Evolutionary conservation across 2,329 filamentous ascomycete species (phyloP), one percentile per base, ranked within the genome.

Genomic region (Aureobasidium sp.): DNA sequence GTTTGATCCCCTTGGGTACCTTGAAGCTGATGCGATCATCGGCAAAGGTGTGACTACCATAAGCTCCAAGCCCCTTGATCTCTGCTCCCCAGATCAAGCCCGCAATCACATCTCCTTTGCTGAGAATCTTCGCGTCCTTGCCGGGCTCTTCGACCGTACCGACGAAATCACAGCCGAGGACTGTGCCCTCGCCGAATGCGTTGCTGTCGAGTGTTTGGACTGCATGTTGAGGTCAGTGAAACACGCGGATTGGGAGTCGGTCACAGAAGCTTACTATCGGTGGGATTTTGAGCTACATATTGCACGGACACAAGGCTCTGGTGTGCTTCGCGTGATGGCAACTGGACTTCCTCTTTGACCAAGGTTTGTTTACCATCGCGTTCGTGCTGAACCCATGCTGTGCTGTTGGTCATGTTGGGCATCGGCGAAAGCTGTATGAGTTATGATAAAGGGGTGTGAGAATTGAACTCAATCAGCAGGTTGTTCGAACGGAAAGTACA

Each of bases 211-310:
- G 54, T 25, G 54, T 58, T 48, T 58, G 54, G 14, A 58, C 54
- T 58, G n/a, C 21, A 21, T 9, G 21, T n/a, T 9, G 16, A 16
- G 6, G 9, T 57, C 27, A 45, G 53, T 27, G 47, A 49, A 13
- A 21, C 34, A 6, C 7, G 27, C 3, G 1, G 9, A 9, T 34
- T 49, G 29, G 3, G 16, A 8, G 13, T 3, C n/a, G 47, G 30
- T 3, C 34, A 9, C 1, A 34, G 41, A 13, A 14, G 21, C 3
- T 27, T 58, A 58, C 79, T 83, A 68, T 85, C 82, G 0, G 80
- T 81, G 1, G 82, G 82, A 66, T 84, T 84, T 45, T 84, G 68
- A 3, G 79, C 82, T 0, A 82, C 76, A 8, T 75, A 75, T n/a
- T 75, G 74, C 7, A 76, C 79, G 66, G 81, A 82, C 63, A 84